Evolutionary conservation across 2,329 filamentous ascomycete species (phyloP).

Genomic region (Trichoderma guizhouense): DNA sequence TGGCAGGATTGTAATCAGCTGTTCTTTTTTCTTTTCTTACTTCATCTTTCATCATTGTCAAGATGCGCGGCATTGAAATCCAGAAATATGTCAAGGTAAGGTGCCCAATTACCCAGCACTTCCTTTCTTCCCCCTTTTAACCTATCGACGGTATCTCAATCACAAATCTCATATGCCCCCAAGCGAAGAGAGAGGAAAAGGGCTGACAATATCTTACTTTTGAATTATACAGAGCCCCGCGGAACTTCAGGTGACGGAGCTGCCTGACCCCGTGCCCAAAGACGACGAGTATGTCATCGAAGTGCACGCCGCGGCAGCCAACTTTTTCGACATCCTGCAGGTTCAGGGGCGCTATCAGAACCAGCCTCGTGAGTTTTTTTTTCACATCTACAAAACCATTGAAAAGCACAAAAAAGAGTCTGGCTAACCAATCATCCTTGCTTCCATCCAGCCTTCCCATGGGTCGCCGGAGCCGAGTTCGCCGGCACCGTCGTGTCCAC

Average conservation of each 20-base stretch:
- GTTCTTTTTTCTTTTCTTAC: neutral
- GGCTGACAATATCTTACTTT: neutral
- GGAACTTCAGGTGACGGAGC: conserved; percentile 70
- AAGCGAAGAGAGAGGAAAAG: neutral
- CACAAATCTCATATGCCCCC: neutral
- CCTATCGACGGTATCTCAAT: neutral
- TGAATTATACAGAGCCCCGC: conserved; percentile 63
- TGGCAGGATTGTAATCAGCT: neutral
- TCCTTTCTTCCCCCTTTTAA: neutral
- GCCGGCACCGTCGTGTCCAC: conserved; percentile 70
- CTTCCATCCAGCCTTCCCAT: conserved; percentile 66
- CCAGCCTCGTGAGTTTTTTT: conserved; percentile 60
- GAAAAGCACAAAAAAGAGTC: no score
- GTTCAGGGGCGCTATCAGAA: conserved; percentile 94
- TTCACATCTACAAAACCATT: no score
- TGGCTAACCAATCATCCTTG: no score
- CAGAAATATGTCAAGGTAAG: conserved; percentile 70
- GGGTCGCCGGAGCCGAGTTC: conserved; percentile 86
- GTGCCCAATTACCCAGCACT: neutral
- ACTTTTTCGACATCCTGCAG: conserved; percentile 97
- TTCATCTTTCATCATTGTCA: conserved; percentile 25
- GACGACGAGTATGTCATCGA: conserved; percentile 79
- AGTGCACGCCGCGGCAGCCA: conserved; percentile 82
- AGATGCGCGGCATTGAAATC: conserved; percentile 73
- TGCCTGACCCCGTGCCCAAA: conserved; percentile 71